Evolutionary conservation across 768 basidiomycete species (phyloP), one percentile per base, ranked within the genome.

Genomic region (Trametopsis cervina): DNA sequence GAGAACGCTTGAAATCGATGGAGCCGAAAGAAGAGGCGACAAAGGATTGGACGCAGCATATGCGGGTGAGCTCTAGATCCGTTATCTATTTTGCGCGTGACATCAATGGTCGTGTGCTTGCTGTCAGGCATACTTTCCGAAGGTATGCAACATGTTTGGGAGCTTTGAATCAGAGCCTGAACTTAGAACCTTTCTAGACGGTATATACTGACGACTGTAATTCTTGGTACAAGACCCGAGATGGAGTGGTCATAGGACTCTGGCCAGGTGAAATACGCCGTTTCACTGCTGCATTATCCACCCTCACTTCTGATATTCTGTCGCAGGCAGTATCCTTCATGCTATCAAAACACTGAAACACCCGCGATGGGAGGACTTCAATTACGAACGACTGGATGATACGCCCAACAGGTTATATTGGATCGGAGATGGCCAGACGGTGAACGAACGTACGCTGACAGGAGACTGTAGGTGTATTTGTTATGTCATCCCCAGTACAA

Each of bases 341-440:
- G 77, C 74, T 1, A 61, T 67, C 4, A 69, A 66, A 21, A 69
- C 74, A 1, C 59, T 84, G 6, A 63, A 63, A 26, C 59, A 77
- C 59, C 80, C 80, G 4, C 74, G 81, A 4, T 83, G 80, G 80
- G 82, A 83, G 49, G 82, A 83, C 54, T 83, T 67, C 52, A 67
- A 71, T 38, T 81, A 77, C 50, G 74, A 81, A 54, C 61, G 47
- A 4, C 57, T 74, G 3, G 73, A 75, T 47, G 63, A 57, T 4
- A 58, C 63, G 33, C 64, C 62, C 46, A 81, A 81, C 54, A 63
- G 75, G 4, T 69, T 81, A 54, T 67, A 75, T 51, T 85, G 77
- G 77, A 66, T 82, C 4, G 81, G 83, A 1, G 73, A 80, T 46
- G 80, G 82, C n/a, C 74, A 73, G 56, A 77, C 78, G 6, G 59